Evolutionary conservation across 1,284 basidiomycete genomes (phyloP).

Genomic region (Microstroma glucosiphilum): DNA sequence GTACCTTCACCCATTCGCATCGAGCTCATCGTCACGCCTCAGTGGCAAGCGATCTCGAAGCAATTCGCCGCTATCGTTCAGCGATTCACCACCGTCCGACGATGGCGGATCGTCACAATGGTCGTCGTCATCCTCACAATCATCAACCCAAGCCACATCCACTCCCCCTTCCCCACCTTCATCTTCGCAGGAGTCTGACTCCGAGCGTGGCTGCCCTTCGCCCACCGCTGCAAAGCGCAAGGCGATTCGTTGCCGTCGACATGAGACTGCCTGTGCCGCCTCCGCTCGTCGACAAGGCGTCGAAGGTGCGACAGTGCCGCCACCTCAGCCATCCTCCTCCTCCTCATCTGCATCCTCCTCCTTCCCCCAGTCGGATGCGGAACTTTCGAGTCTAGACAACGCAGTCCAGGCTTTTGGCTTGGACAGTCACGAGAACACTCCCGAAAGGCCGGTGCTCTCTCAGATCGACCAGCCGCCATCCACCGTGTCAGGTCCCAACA

Average conservation of each 20-base stretch:
- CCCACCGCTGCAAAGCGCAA: slow-evolving; percentile 2
- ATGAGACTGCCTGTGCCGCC: slow-evolving; percentile 4
- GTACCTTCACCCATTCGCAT: neutral
- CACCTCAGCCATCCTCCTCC: neutral
- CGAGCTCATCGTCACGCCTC: neutral
- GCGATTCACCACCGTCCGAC: slow-evolving; percentile 3
- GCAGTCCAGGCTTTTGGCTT: slow-evolving; percentile 2
- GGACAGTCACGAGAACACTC: neutral
- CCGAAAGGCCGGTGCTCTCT: neutral
- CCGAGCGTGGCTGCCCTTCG: neutral
- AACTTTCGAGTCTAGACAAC: neutral
- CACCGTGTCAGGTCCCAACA: neutral
- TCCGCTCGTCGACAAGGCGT: neutral
- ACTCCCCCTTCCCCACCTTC: neutral
- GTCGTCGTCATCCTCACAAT: slow-evolving; percentile 4
- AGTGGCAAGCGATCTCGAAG: slow-evolving; percentile 16
- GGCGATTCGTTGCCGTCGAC: neutral
- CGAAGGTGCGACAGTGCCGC: neutral
- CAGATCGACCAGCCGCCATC: neutral
- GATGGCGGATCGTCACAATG: slow-evolving; percentile 5
- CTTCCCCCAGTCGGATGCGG: neutral
- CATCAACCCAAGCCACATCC: slow-evolving; percentile 3
- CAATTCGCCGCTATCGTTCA: slow-evolving; percentile 12
- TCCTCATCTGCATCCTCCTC: slow-evolving; percentile 1
- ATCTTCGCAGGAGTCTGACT: neutral